Evolutionary conservation across 176 grass and related monocot species (phyloP).

Genomic region (Puccinellia tenuiflora): DNA sequence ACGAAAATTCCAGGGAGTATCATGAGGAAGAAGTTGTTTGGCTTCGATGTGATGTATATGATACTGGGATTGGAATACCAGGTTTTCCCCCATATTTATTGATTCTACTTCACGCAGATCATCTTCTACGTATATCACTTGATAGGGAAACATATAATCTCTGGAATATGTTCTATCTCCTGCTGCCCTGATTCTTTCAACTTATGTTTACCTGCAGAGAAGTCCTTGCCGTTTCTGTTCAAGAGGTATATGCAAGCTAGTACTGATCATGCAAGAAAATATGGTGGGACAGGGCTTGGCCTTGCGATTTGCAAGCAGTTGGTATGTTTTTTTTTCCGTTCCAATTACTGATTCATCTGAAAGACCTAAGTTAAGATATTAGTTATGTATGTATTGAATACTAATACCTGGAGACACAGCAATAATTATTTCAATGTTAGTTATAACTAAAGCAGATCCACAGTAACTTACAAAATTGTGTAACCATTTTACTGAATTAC

Average conservation of each 20-base stretch:
- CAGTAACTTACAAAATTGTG: background rate
- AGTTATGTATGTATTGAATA: background rate
- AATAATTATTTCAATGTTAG: constrained; percentile 1
- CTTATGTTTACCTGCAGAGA: constrained; percentile 47
- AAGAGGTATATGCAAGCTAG: constrained; percentile 95
- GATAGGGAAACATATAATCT: background rate
- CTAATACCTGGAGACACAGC: background rate
- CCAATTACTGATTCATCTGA: background rate
- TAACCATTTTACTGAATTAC: constrained; percentile 20
- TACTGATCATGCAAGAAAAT: constrained; percentile 83
- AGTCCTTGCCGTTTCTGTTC: constrained; percentile 78
- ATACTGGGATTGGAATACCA: constrained; percentile 97
- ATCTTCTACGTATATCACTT: background rate
- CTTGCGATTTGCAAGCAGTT: constrained; percentile 98
- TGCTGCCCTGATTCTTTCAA: constrained; percentile 21
- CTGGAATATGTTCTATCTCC: constrained; percentile 13
- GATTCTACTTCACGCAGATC: background rate
- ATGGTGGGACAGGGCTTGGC: constrained; percentile 89
- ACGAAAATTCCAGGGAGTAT: constrained; percentile 22
- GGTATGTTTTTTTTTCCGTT: constrained; percentile 39
- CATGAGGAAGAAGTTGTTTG: constrained; percentile 49
- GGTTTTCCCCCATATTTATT: constrained; percentile 41
- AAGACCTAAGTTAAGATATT: background rate
- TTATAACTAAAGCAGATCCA: constrained; percentile 10
- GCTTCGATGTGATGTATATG: constrained; percentile 79